Evolutionary conservation across 2,329 filamentous ascomycete species (phyloP), one percentile per base, ranked within the genome.

Genomic region (Trichoderma lentiforme): DNA sequence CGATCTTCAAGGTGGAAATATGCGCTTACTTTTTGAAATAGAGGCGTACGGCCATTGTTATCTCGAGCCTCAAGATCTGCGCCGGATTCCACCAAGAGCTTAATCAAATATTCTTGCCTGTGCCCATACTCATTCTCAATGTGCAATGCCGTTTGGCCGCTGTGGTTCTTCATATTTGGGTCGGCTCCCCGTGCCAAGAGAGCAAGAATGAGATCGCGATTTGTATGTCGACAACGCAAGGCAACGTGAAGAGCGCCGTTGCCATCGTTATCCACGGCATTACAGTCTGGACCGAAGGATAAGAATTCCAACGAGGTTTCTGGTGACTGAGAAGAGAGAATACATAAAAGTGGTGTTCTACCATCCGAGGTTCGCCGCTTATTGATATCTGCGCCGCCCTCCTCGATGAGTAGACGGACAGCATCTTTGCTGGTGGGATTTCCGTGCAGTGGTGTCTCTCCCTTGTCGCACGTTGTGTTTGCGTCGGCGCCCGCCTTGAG

Each of bases 301-400:
- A 63, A 28, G 60, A 63, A 63, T 43, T 63, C 60, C 14, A 63
- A 43, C 36, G 60, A 63, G 9, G 34, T 63, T 43, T 63, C 62
- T 8, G 62, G 62, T 1, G 62, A 65, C n/a, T 65, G 62, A 30
- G 62, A 53, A 32, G 24, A 9, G 32, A 65, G 62, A 53, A 65
- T 6, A 30, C 62, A 65, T 53, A 60, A 60, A 18, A 80, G 74
- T 9, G 78, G 78, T 1, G 76, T 78, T 8, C 56, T 62, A 7
- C 77, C 76, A 51, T 75, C 65, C 5, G 21, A 21, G 5, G 61
- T 61, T 30, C 32, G 67, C 9, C 73, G 26, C 26, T 60, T 70
- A 53, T 81, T 77, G 57, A 80, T 72, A 8, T 78, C 61, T 2
- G 74, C 75, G 14, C 74, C 66, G 1, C 75, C 75, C 2, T 73